phyloP scores from a whole-genome alignment of 495 filamentous ascomycete species.

The Rhizodiscina lignyota region DNA sequence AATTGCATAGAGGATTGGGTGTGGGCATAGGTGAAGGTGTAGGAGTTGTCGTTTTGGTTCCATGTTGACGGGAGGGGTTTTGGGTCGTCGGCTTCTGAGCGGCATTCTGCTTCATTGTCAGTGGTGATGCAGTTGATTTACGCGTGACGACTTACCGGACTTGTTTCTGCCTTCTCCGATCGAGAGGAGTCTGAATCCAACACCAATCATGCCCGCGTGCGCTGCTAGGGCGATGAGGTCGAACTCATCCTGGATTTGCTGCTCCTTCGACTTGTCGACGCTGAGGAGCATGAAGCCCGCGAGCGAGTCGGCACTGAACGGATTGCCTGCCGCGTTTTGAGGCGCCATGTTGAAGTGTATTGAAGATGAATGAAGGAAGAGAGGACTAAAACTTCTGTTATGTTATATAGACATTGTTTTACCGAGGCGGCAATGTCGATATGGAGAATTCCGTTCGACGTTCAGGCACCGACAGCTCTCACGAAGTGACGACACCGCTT shows the following conservation, averaged over 20 bases:
- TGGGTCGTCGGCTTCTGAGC: constrained; percentile 26
- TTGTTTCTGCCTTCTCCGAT: constrained; percentile 67
- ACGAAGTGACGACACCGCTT: no score
- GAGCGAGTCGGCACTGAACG: constrained; percentile 20
- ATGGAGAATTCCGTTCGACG: no score
- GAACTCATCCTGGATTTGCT: constrained; percentile 54
- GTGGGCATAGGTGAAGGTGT: constrained; percentile 78
- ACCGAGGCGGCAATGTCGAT: no score
- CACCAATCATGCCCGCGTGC: constrained; percentile 66
- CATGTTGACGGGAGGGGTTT: constrained; percentile 55
- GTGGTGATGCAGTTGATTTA: no score
- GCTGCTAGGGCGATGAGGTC: constrained; percentile 75
- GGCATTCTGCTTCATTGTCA: no score
- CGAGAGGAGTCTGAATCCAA: constrained; percentile 69
- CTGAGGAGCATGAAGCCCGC: constrained; percentile 35
- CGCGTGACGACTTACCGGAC: constrained; percentile 42
- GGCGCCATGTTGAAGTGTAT: constrained; percentile 7
- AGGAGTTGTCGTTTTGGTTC: constrained; percentile 50
- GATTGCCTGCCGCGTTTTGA: constrained; percentile 12
- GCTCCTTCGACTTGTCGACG: constrained; percentile 30
- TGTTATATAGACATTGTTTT: not conserved
- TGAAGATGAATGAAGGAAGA: not conserved
- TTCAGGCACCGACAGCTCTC: no score
- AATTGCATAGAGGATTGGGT: constrained; percentile 77
- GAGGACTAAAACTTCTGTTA: not conserved